A percentile compares a stretch with the other conserved stretches of the same genome.
Conservation (phyloP, 495 filamentous ascomycete species). For the Hypoxylon cercidicola region DNA sequence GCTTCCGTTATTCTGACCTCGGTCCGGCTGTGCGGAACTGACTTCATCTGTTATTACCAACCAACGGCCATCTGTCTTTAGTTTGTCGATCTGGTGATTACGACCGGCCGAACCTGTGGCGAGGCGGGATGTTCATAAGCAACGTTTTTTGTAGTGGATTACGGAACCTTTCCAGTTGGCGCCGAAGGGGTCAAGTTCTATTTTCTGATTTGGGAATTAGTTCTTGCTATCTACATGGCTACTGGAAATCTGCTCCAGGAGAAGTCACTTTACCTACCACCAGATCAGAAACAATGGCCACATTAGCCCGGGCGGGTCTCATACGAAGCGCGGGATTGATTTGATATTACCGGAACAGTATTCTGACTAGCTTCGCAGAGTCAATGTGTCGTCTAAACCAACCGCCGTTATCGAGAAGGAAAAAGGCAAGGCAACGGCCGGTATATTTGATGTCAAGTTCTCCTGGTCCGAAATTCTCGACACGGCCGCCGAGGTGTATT, state of each 20-base stretch:
- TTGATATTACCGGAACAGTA: conserved; percentile 13
- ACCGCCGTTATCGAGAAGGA: conserved; percentile 89
- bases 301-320: conserved; percentile 47
- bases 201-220: no score
- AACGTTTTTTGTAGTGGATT: no score
- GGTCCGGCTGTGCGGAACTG: background rate
- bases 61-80: no score
- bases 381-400: conserved; percentile 68
- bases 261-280: background rate
- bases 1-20: conserved; percentile 2
- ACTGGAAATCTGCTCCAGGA: background rate
- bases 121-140: no score
- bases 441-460: conserved; percentile 77
- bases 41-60: no score
- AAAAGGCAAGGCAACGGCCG: conserved; percentile 77
- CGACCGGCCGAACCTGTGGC: no score
- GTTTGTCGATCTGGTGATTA: no score
- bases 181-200: no score
- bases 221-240: background rate
- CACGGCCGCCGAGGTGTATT: conserved; percentile 89
- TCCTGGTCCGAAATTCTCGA: conserved; percentile 80
- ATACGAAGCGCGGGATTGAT: conserved; percentile 24
- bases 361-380: conserved; percentile 60
- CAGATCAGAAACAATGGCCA: background rate
- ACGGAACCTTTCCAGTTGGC: no score